Percentiles rank a stretch among this genome's conserved stretches.
These are phyloP conservation scores for Beauveria medogensis DNA, from an alignment of 2,329 filamentous ascomycete genomes.

Conservation along the genomic window DNA sequence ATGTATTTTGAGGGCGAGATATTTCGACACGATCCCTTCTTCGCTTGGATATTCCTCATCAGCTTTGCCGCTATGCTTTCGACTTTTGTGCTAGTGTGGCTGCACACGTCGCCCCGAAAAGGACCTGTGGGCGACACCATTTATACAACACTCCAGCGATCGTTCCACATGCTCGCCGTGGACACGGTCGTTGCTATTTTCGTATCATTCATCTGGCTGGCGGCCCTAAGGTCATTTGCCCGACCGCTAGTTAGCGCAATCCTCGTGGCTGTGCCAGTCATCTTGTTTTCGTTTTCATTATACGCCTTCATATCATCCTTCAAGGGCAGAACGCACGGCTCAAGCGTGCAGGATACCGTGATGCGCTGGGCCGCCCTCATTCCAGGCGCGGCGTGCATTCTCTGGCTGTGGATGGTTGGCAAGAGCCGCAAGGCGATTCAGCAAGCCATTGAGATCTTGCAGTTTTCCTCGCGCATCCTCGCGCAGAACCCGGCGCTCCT, in stretches of 20 bases:
- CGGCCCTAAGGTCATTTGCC: conserved; percentile 79
- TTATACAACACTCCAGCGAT: conserved; percentile 79
- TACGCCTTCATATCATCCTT: conserved; percentile 90
- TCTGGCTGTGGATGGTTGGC: conserved; percentile 80
- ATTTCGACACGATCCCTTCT: conserved; percentile 82
- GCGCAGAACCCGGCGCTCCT: conserved; percentile 77
- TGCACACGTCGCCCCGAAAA: conserved; percentile 72
- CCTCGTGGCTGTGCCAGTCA: conserved; percentile 73
- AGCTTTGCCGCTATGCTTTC: conserved; percentile 76
- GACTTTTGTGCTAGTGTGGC: conserved; percentile 79
- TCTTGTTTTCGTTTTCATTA: conserved; percentile 81
- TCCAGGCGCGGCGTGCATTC: conserved; percentile 61
- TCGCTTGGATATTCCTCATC: conserved; percentile 84
- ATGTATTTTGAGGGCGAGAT: conserved; percentile 56
- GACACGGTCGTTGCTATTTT: conserved; percentile 87
- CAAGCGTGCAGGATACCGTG: conserved; percentile 71
- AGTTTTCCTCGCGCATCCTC: conserved; percentile 85
- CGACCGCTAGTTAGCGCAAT: conserved; percentile 74
- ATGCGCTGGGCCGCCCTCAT: conserved; percentile 84
- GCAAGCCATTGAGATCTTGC: conserved; percentile 79
- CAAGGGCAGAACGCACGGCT: conserved; percentile 65
- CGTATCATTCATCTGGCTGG: conserved; percentile 85
- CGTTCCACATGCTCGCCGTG: conserved; percentile 80
- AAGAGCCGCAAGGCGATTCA: conserved; percentile 72
- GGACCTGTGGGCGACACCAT: conserved; percentile 83